Percentiles rank a stretch among this genome's conserved stretches.
Conservation (phyloP, 148 eudicot species). For the Rhododendron mucronatum region DNA sequence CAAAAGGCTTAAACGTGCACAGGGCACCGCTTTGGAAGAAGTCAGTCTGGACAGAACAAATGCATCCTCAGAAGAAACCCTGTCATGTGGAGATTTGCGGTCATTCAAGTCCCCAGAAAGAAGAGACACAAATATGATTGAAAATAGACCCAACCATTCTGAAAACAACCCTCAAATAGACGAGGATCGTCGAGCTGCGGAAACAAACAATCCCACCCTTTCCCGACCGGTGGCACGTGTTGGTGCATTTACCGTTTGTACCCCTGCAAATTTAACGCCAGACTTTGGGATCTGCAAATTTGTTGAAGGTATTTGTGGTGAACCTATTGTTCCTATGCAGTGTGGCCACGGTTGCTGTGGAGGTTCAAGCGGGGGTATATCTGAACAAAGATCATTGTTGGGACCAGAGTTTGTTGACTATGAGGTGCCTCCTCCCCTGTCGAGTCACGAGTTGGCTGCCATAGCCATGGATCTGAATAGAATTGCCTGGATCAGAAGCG, state of each 20-base stretch:
- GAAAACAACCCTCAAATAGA: conserved; percentile 18
- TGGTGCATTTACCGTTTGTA: conserved; percentile 63
- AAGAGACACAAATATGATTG: conserved; percentile 17
- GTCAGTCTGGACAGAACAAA: conserved; percentile 34
- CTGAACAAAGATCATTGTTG: conserved; percentile 40
- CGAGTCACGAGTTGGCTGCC: conserved; percentile 57
- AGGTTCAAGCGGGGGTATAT: conserved; percentile 16
- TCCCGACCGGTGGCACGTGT: conserved; percentile 64
- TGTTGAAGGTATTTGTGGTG: conserved; percentile 41
- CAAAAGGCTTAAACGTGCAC: conserved; percentile 8
- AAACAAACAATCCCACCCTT: conserved; percentile 25
- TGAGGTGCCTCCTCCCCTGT: conserved; percentile 54
- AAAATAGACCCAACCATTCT: conserved; percentile 19
- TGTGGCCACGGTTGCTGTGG: conserved; percentile 81
- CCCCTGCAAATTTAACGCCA: conserved; percentile 36
- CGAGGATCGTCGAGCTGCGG: conserved; percentile 19
- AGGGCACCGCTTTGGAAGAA: conserved; percentile 18
- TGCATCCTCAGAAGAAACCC: conserved; percentile 63
- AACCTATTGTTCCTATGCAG: conserved; percentile 45
- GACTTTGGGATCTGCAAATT: conserved; percentile 42
- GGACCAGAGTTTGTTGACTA: conserved; percentile 89
- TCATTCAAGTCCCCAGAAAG: conserved; percentile 36
- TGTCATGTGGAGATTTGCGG: conserved; percentile 44
- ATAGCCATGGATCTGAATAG: conserved; percentile 70
- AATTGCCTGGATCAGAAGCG: conserved; percentile 84